These are phyloP conservation scores for Prototheca cutis DNA, from an alignment of 163 green algal genomes.

Conservation along the genomic window DNA sequence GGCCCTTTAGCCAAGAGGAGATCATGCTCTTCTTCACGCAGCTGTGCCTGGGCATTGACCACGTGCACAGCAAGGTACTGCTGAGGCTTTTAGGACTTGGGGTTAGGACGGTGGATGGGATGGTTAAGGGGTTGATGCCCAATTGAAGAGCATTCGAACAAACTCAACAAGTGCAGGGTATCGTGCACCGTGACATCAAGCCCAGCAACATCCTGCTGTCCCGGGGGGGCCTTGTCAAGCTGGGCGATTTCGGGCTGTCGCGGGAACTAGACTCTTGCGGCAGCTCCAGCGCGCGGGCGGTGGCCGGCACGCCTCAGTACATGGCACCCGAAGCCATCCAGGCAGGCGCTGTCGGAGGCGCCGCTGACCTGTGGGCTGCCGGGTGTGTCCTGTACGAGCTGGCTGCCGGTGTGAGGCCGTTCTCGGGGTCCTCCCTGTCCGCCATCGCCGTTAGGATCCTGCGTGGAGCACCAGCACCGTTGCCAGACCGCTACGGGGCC, in stretches of 20 bases:
- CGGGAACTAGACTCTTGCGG: not conserved
- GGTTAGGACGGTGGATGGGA: too few relatives aligned
- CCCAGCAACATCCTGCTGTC: constrained; percentile 57
- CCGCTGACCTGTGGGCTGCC: constrained; percentile 53
- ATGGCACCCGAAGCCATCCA: constrained; percentile 35
- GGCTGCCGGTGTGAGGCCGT: constrained; percentile 13
- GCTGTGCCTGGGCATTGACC: constrained; percentile 33
- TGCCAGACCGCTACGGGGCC: constrained; percentile 22
- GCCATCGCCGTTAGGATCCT: constrained; percentile 19
- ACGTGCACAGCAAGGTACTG: constrained; percentile 39
- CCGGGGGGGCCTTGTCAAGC: constrained; percentile 29
- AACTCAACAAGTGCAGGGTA: too few relatives aligned
- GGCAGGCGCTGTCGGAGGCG: constrained; percentile 46
- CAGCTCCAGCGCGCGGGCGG: constrained; percentile 19
- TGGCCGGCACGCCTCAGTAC: constrained; percentile 49
- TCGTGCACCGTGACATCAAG: constrained; percentile 70
- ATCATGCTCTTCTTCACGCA: constrained; percentile 59
- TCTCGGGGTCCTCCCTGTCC: constrained; percentile 15
- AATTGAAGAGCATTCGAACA: too few relatives aligned
- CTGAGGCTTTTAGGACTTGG: too few relatives aligned
- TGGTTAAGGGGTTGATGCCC: too few relatives aligned
- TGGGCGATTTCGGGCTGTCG: constrained; percentile 54
- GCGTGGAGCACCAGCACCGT: constrained; percentile 23
- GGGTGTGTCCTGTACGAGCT: constrained; percentile 60
- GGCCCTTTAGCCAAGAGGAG: constrained; percentile 40